These are phyloP conservation scores for Arctostaphylos glauca DNA, from an alignment of 148 eudicot species.

Conservation along the genomic window DNA sequence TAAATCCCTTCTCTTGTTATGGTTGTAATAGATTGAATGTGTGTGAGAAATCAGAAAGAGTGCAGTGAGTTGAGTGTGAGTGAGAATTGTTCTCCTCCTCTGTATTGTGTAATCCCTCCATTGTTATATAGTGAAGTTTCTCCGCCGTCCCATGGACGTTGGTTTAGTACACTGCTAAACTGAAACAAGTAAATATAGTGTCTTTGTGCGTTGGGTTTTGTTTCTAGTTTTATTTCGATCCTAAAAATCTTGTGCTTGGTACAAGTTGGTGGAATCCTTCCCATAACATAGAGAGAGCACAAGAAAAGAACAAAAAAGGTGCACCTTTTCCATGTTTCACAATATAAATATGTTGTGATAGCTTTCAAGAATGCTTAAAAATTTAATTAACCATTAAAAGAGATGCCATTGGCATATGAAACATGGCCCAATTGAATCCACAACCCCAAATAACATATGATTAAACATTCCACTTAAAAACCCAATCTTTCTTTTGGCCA, in stretches of 20 bases:
- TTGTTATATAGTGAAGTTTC: too few relatives aligned
- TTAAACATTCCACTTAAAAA: conserved; percentile 37
- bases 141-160: too few relatives aligned
- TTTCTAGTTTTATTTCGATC: too few relatives aligned
- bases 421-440: conserved; percentile 9
- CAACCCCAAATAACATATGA: conserved; percentile 20
- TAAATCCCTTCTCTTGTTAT: too few relatives aligned
- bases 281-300: background rate
- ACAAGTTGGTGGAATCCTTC: conserved; percentile 11
- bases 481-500: conserved; percentile 20
- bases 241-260: background rate
- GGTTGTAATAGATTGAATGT: too few relatives aligned
- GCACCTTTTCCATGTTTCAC: conserved; percentile 1
- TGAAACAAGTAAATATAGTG: too few relatives aligned
- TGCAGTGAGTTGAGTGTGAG: too few relatives aligned
- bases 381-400: background rate
- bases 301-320: background rate
- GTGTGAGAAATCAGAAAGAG: too few relatives aligned
- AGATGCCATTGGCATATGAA: conserved; percentile 11
- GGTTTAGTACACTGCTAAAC: too few relatives aligned
- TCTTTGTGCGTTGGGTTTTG: too few relatives aligned
- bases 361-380: background rate
- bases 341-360: background rate
- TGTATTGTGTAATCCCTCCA: too few relatives aligned
- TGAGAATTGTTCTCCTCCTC: too few relatives aligned